phyloP scores from a whole-genome alignment of 257 asterid genomes.

The Solanum chmielewskii region DNA sequence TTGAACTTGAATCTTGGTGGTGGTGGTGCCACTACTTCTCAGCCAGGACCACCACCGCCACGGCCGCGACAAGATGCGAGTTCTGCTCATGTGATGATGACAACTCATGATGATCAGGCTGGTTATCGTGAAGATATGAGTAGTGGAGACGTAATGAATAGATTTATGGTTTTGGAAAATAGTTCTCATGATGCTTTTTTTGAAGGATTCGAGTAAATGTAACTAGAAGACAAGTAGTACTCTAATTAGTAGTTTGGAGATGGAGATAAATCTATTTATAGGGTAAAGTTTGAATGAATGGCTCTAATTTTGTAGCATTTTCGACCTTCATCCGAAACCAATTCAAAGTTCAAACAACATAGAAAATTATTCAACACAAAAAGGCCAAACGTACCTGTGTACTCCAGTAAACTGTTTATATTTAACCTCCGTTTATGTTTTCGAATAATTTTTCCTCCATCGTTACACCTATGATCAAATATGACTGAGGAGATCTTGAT shows the following conservation, averaged over 20 bases:
- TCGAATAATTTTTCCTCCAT: background rate
- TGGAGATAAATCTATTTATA: background rate
- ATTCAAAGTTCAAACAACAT: background rate
- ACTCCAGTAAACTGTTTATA: background rate
- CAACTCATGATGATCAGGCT: background rate
- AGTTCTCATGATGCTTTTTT: conserved; percentile 37
- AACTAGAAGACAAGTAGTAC: background rate
- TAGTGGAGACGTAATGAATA: conserved; percentile 16
- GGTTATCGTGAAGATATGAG: conserved; percentile 35
- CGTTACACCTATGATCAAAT: background rate
- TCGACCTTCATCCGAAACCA: background rate
- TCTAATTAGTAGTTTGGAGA: background rate
- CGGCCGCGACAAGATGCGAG: conserved; percentile 24
- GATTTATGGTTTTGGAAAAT: conserved; percentile 46
- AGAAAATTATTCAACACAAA: background rate
- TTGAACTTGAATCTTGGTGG: conserved; percentile 63
- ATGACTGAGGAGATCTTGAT: background rate
- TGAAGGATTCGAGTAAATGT: background rate
- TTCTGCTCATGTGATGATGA: conserved; percentile 10
- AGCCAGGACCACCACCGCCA: background rate
- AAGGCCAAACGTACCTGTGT: background rate
- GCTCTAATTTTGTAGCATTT: background rate
- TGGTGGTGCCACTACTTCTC: conserved; percentile 20
- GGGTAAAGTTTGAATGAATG: background rate
- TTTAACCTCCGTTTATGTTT: background rate